Base-by-base conservation (phyloP, 2,329 filamentous ascomycete genomes). In the Hymenoscyphus fraxineus region DNA sequence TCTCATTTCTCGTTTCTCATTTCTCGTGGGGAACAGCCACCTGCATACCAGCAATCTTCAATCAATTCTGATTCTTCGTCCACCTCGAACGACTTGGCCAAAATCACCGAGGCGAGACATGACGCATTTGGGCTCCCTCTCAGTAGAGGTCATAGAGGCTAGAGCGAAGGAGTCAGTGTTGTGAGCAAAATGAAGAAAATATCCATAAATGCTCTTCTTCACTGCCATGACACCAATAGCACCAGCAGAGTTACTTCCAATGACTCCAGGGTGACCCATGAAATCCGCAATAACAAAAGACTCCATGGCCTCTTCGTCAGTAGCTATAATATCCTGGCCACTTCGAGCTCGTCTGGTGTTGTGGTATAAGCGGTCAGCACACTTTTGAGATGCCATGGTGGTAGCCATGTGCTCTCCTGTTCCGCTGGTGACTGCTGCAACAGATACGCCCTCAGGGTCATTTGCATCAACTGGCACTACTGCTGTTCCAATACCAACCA, bases 361-460 rank as follows among this genome's bases (percentile, higher is more conserved):
- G 69, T 89, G 85, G 74, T 93, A 97, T 32, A 99, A 82, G 57
- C 95, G 86, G 69, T 94, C 90, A 0, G 93, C 93, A 74, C 93
- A 96, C 63, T 89, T 88, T 65, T 89, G 88, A 6, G 95, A 93
- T 12, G 95, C 94, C 83, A 96, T 89, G 0, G 93, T 96, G 0
- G 94, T 97, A 41, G 93, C 91, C 90, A 99, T 99, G 75, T 99
- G 95, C 78, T 99, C 95, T 58, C 95, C 95, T 2, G 95, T 99
- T 35, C 95, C 95, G 74, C 92, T 97, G 47, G 93, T 96, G 27
- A 97, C 92, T 32, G 89, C 88, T 38, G 92, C 94, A 35, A 97
- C 92, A 57, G 84, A 86, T 7, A 87, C 83, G 57, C 82, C 80
- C 2, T 91, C 86, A 6, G 85, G 80, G 73, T 97, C 93, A 38